Conservation (phyloP, 345 rosid species). For the Rhodamnia rubescens region DNA sequence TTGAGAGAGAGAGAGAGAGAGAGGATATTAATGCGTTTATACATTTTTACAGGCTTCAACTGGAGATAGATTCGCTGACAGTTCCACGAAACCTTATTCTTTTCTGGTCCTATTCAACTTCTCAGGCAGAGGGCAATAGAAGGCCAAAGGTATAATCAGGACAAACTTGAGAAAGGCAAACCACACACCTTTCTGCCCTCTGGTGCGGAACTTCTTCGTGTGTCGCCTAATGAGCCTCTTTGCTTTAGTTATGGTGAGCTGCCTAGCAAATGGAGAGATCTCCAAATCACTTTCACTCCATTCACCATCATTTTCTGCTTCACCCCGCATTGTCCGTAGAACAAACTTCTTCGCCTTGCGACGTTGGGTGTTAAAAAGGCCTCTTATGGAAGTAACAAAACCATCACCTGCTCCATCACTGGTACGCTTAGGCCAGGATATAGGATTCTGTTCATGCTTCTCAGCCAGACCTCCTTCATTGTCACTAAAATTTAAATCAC, state of each 20-base stretch:
- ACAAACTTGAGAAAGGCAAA: background rate
- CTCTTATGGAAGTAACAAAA: slow-evolving; percentile 80
- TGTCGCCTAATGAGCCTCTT: slow-evolving; percentile 76
- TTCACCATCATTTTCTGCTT: slow-evolving; percentile 80
- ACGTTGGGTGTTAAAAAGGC: slow-evolving; percentile 87
- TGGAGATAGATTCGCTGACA: background rate
- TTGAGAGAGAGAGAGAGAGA: no score
- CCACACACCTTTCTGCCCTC: slow-evolving; percentile 62
- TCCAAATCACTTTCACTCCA: slow-evolving; percentile 95
- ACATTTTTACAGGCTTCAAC: background rate
- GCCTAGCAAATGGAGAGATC: slow-evolving; percentile 76
- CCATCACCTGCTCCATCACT: slow-evolving; percentile 98
- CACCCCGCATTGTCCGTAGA: slow-evolving; percentile 90
- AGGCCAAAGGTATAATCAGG: background rate
- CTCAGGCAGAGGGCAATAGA: background rate
- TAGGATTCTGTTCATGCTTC: slow-evolving; percentile 56
- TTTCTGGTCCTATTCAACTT: background rate
- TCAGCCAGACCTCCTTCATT: slow-evolving; percentile 50
- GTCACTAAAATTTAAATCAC: slow-evolving; percentile 70
- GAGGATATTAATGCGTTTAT: background rate
- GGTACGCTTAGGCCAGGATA: slow-evolving; percentile 69
- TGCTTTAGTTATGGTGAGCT: slow-evolving; percentile 86
- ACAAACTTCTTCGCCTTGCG: slow-evolving; percentile 92
- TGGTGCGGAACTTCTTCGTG: slow-evolving; percentile 77
- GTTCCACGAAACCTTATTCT: background rate